Evolutionary conservation across 495 filamentous ascomycete genomes (phyloP).

Genomic region (Aspergillus egyptiacus): DNA sequence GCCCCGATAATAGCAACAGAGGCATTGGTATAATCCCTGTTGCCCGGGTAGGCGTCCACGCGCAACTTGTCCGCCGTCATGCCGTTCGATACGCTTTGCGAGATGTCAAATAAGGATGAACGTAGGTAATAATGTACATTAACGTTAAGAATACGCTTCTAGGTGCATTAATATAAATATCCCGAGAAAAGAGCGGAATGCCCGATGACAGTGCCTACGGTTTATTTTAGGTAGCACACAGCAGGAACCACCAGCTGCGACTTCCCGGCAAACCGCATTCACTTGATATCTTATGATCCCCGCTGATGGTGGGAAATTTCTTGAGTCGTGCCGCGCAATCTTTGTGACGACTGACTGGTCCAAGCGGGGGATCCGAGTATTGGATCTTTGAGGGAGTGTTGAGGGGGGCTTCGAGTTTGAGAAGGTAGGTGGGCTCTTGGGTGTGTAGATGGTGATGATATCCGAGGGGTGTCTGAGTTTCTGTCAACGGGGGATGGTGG

Average conservation of each 20-base stretch:
- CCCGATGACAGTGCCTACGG: too few species aligned
- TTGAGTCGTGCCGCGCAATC: background rate
- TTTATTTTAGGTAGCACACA: too few species aligned
- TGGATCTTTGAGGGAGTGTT: too few species aligned
- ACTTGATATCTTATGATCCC: too few species aligned
- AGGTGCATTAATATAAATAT: too few species aligned
- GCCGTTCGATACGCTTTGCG: background rate
- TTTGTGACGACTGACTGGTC: background rate
- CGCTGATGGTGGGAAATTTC: background rate
- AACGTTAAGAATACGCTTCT: too few species aligned
- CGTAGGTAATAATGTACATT: background rate
- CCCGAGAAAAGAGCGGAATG: background rate
- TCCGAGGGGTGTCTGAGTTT: too few species aligned
- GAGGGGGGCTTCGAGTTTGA: too few species aligned
- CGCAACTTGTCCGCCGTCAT: slow-evolving; percentile 1
- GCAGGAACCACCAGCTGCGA: background rate
- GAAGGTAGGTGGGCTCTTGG: too few species aligned
- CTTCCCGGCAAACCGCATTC: background rate
- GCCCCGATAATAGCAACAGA: slow-evolving; percentile 9
- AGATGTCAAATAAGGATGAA: background rate
- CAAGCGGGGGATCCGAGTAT: too few species aligned
- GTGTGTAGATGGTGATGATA: too few species aligned
- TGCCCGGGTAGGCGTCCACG: background rate
- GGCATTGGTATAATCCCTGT: slow-evolving; percentile 7
- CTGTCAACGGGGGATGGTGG: too few species aligned